Percentiles rank a stretch among this genome's conserved stretches.
These are phyloP conservation scores for Exserohilum turcica DNA, from an alignment of 2,329 filamentous ascomycete species.

Conservation along the genomic window DNA sequence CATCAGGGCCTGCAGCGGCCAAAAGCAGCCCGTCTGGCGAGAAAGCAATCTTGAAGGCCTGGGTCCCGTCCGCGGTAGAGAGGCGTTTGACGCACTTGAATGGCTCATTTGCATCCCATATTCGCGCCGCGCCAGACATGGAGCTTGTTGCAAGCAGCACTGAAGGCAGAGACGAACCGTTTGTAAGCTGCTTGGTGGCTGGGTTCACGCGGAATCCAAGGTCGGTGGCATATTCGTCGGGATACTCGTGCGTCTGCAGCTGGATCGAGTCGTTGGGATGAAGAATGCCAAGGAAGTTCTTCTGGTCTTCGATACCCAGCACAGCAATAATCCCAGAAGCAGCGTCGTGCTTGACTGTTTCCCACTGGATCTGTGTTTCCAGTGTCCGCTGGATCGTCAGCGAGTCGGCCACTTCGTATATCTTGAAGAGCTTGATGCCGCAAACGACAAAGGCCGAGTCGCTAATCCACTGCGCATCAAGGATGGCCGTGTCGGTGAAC, in stretches of 20 bases:
- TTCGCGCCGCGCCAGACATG: conserved; percentile 46
- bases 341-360: conserved; percentile 48
- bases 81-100: conserved; percentile 40
- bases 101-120: conserved; percentile 50
- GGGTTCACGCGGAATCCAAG: conserved; percentile 48
- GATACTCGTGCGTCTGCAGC: conserved; percentile 40
- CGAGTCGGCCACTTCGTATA: conserved; percentile 43
- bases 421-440: conserved; percentile 48
- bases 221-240: conserved; percentile 46
- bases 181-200: conserved; percentile 18
- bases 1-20: conserved; percentile 52
- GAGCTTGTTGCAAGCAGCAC: conserved; percentile 50
- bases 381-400: conserved; percentile 39
- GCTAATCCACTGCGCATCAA: conserved; percentile 53
- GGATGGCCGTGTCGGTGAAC: conserved; percentile 49
- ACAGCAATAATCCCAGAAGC: conserved; percentile 49
- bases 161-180: conserved; percentile 28
- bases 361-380: conserved; percentile 43
- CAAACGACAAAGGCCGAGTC: conserved; percentile 53
- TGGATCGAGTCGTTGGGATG: conserved; percentile 40
- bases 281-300: conserved; percentile 44
- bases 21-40: conserved; percentile 51
- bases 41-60: conserved; percentile 51
- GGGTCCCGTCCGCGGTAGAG: conserved; percentile 37
- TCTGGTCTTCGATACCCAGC: conserved; percentile 33